These are phyloP conservation scores for Plasmopara viticola DNA, from an alignment of 352 stramenopile species.

Conservation along the genomic window DNA sequence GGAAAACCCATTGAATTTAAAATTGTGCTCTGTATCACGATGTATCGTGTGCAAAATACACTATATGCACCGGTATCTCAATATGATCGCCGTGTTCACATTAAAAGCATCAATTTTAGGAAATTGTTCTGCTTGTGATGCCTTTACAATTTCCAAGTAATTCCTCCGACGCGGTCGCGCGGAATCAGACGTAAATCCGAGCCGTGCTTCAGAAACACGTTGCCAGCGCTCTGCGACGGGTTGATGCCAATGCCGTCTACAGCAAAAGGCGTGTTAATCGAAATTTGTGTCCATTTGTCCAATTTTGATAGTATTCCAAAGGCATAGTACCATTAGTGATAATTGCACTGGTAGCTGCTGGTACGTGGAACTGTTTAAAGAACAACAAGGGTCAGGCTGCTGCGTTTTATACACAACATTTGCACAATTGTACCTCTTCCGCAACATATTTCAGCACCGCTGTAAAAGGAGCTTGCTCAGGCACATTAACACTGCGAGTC, in stretches of 20 bases:
- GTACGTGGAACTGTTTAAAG: slow-evolving; percentile 61
- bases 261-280: slow-evolving; percentile 8
- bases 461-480: slow-evolving; percentile 77
- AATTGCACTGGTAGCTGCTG: slow-evolving; percentile 76
- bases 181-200: slow-evolving; percentile 80
- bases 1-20: not conserved
- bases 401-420: not conserved
- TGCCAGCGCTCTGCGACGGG: slow-evolving; percentile 68
- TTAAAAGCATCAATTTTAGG: too few species aligned
- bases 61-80: slow-evolving; percentile 17
- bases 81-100: too few species aligned
- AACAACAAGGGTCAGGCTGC: slow-evolving; percentile 3
- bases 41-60: slow-evolving; percentile 8
- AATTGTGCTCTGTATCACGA: not conserved
- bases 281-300: not conserved
- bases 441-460: slow-evolving; percentile 83
- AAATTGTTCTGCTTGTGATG: not conserved
- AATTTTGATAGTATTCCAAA: not conserved
- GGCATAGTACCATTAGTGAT: slow-evolving; percentile 67
- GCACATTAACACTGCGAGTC: slow-evolving; percentile 56
- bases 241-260: slow-evolving; percentile 85
- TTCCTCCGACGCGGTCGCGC: slow-evolving; percentile 68
- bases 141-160: not conserved
- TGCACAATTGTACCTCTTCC: slow-evolving; percentile 43
- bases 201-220: slow-evolving; percentile 82